These are phyloP conservation scores for Vitis cinerea DNA, from an alignment of 164 flowering plant species.

Conservation along the genomic window DNA sequence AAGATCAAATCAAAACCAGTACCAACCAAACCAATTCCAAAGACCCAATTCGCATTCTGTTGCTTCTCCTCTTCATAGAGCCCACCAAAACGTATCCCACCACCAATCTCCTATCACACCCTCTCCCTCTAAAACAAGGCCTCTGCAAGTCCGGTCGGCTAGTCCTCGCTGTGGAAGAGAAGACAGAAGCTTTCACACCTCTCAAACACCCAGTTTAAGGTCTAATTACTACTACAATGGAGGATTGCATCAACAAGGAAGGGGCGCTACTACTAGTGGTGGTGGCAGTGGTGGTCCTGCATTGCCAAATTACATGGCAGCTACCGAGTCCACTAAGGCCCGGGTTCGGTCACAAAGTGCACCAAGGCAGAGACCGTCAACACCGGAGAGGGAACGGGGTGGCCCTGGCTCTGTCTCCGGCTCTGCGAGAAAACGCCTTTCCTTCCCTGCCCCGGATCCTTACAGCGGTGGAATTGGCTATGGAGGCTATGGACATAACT, in stretches of 20 bases:
- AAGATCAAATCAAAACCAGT: constrained; percentile 29
- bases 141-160: constrained; percentile 54
- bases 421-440: constrained; percentile 48
- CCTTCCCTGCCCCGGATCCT: constrained; percentile 47
- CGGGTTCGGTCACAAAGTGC: constrained; percentile 59
- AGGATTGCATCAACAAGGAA: constrained; percentile 14
- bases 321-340: constrained; percentile 65
- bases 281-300: constrained; percentile 8
- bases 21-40: constrained; percentile 29
- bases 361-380: constrained; percentile 53
- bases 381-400: constrained; percentile 48
- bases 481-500: constrained; percentile 26
- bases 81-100: constrained; percentile 20
- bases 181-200: constrained; percentile 28
- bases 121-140: constrained; percentile 53
- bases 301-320: constrained; percentile 67
- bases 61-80: constrained; percentile 42
- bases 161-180: constrained; percentile 52
- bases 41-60: constrained; percentile 16
- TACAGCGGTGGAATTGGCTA: constrained; percentile 16
- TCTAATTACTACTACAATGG: constrained; percentile 40
- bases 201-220: constrained; percentile 61
- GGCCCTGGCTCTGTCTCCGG: constrained; percentile 9
- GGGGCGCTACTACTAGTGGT: constrained; percentile 4
- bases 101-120: constrained; percentile 41